Evolutionary conservation across 257 asterid species (phyloP).

Genomic region (Capsicum pubescens): DNA sequence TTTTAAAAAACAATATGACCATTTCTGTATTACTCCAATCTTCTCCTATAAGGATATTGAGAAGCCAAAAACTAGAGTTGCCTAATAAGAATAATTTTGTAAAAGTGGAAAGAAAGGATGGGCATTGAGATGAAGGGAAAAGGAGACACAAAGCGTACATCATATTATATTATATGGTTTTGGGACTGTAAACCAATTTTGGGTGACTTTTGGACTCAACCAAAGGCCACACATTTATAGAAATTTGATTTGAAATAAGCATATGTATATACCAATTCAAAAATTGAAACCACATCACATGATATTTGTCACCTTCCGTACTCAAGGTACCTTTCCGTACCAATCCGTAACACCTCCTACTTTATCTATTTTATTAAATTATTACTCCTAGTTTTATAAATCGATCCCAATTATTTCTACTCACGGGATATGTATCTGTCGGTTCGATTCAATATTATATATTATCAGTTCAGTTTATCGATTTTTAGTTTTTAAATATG

Average conservation of each 20-base stretch:
- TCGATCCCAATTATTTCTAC: too few relatives aligned
- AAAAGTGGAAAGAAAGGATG: background rate
- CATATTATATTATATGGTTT: too few relatives aligned
- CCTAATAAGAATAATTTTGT: background rate
- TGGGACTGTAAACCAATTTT: background rate
- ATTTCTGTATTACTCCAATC: too few relatives aligned
- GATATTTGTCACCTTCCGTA: constrained; percentile 22
- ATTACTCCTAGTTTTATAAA: too few relatives aligned
- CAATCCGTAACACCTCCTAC: constrained; percentile 5
- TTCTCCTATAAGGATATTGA: too few relatives aligned
- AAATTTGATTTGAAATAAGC: background rate
- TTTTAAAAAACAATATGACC: too few relatives aligned
- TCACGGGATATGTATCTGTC: too few relatives aligned
- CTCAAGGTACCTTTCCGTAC: constrained; percentile 11
- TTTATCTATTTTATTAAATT: background rate
- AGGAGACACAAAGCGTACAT: too few relatives aligned
- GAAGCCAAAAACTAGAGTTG: background rate
- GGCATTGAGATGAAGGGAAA: background rate
- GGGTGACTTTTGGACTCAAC: background rate
- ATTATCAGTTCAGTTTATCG: too few relatives aligned
- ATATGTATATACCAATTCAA: background rate
- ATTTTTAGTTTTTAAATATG: too few relatives aligned
- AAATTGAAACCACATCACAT: background rate
- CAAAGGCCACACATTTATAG: background rate
- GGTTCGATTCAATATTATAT: too few relatives aligned